These are phyloP conservation scores for Ashbya aceris DNA, from an alignment of 1,139 yeast genomes.

Conservation along the genomic window DNA sequence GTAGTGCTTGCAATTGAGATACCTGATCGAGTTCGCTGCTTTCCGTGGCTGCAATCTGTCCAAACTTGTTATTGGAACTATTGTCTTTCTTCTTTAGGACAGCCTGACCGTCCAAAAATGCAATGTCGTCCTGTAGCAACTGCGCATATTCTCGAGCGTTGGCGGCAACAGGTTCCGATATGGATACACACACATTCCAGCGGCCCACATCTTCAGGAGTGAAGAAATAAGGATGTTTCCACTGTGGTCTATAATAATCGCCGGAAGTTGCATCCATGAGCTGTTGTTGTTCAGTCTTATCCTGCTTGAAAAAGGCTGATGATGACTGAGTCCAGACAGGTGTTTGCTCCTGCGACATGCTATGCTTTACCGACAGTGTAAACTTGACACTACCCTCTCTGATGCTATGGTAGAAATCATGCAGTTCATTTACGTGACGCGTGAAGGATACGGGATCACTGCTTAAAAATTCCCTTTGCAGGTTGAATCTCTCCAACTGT, in stretches of 20 bases:
- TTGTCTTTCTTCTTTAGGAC: constrained; percentile 2
- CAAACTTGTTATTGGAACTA: neutral
- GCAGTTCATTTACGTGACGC: constrained; percentile 1
- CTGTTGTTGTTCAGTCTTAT: neutral
- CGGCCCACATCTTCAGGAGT: constrained; percentile 18
- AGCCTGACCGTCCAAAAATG: constrained; percentile 14
- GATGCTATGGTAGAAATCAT: constrained; percentile 5
- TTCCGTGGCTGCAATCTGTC: neutral
- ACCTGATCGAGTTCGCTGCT: too few species aligned
- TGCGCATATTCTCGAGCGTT: constrained; percentile 13
- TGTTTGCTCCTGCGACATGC: constrained; percentile 4
- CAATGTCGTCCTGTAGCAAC: constrained; percentile 17
- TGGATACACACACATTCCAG: constrained; percentile 20
- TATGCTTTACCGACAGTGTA: constrained; percentile 13
- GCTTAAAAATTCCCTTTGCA: neutral
- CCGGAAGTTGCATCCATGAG: neutral
- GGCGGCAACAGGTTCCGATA: constrained; percentile 11
- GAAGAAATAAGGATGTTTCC: constrained; percentile 24
- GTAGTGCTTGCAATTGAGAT: constrained; percentile 17
- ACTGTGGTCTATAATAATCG: constrained; percentile 2
- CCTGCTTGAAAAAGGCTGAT: too few species aligned
- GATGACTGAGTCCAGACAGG: neutral
- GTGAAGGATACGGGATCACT: neutral
- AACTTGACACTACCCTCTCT: constrained; percentile 13
- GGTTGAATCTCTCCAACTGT: constrained; percentile 13